phyloP scores from a whole-genome alignment of 1,284 basidiomycete species.

The Puccinia triticina region DNA sequence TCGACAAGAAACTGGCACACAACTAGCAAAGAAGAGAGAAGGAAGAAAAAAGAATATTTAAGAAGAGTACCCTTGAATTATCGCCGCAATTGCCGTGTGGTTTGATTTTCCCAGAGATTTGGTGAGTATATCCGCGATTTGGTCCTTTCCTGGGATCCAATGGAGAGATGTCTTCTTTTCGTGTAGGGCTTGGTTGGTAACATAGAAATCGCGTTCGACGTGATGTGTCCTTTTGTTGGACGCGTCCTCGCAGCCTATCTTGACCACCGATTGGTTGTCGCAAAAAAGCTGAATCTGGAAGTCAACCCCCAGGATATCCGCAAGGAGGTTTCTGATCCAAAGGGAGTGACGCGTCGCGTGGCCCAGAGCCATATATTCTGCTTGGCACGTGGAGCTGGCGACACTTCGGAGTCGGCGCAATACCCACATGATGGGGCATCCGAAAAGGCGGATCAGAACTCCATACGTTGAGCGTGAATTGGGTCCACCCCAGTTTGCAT shows the following conservation, averaged over 20 bases:
- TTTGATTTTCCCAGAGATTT: no score
- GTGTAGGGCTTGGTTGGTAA: background rate
- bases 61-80: no score
- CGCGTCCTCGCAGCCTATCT: background rate
- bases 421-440: background rate
- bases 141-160: background rate
- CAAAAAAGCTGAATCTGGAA: background rate
- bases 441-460: background rate
- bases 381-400: background rate
- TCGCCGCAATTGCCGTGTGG: no score
- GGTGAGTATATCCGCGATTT: background rate
- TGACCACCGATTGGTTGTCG: background rate
- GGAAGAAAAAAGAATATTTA: no score
- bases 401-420: background rate
- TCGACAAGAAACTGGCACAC: no score
- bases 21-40: no score
- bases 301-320: background rate
- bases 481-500: background rate
- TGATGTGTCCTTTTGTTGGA: background rate
- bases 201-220: background rate
- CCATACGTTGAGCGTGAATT: background rate
- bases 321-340: background rate
- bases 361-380: background rate
- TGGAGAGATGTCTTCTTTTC: background rate
- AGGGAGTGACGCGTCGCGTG: background rate